These are phyloP conservation scores for Trichoderma asperellum DNA, from an alignment of 2,329 filamentous ascomycete genomes.

Conservation along the genomic window DNA sequence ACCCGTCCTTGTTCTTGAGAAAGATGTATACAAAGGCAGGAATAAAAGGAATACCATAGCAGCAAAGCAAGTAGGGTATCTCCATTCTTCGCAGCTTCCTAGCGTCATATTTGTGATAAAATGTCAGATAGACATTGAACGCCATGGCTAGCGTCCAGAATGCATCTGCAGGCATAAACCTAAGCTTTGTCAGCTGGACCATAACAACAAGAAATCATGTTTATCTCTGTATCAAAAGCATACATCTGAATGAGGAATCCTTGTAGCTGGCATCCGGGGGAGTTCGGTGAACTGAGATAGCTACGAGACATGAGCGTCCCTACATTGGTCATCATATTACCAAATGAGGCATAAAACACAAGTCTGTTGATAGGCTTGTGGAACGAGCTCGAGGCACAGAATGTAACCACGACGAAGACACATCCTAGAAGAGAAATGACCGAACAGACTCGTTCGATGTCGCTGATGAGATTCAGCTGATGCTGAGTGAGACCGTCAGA, in stretches of 20 bases:
- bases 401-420: conserved; percentile 72
- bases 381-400: conserved; percentile 68
- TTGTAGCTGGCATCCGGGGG: conserved; percentile 70
- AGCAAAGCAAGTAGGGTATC: conserved; percentile 68
- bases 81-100: conserved; percentile 68
- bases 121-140: conserved; percentile 79
- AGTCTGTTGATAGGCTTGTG: conserved; percentile 87
- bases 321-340: conserved; percentile 77
- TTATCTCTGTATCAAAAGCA: conserved; percentile 36
- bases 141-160: conserved; percentile 83
- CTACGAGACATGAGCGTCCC: conserved; percentile 73
- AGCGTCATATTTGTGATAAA: conserved; percentile 74
- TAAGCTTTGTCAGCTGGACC: conserved; percentile 42
- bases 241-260: conserved; percentile 83
- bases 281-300: conserved; percentile 54
- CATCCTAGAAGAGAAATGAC: conserved; percentile 72
- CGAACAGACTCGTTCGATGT: conserved; percentile 70
- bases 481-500: conserved; percentile 28
- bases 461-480: conserved; percentile 60
- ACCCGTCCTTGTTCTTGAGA: conserved; percentile 55
- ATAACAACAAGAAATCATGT: not conserved
- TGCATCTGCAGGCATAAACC: conserved; percentile 78
- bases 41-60: conserved; percentile 74
- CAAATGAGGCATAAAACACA: conserved; percentile 81
- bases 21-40: conserved; percentile 71